Conservation (phyloP, 306 rosid genomes). For the Psophocarpus tetragonolobus region DNA sequence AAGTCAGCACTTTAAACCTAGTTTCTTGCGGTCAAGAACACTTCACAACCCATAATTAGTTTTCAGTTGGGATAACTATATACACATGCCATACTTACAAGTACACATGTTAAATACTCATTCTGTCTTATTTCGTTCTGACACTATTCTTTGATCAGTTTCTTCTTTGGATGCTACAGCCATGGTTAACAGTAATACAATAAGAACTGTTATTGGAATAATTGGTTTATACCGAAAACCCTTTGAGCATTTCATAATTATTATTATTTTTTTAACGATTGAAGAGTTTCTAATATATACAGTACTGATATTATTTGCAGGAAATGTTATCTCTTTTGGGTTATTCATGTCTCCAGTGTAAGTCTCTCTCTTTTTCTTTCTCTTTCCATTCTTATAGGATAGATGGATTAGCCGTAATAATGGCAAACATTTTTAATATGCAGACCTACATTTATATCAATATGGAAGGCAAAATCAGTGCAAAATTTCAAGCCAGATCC, state of each 20-base stretch:
- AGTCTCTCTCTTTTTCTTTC: not conserved
- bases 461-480: slow-evolving; percentile 58
- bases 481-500: slow-evolving; percentile 86
- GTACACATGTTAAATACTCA: not conserved
- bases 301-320: slow-evolving; percentile 43
- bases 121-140: not conserved
- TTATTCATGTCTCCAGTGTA: slow-evolving; percentile 84
- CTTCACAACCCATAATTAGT: slow-evolving; percentile 27
- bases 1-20: slow-evolving; percentile 4
- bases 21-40: slow-evolving; percentile 15
- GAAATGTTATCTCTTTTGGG: slow-evolving; percentile 72
- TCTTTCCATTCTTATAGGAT: not conserved
- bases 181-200: slow-evolving; percentile 29
- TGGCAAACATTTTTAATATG: not conserved
- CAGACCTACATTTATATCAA: slow-evolving; percentile 75
- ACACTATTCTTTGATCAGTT: not conserved
- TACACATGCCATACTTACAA: not conserved
- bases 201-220: slow-evolving; percentile 51
- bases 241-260: not conserved
- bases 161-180: slow-evolving; percentile 7
- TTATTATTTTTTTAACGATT: not conserved
- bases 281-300: slow-evolving; percentile 1
- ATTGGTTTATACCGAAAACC: slow-evolving; percentile 42
- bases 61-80: not conserved
- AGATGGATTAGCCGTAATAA: not conserved